Evolutionary conservation across 1,139 yeast species (phyloP).

Genomic region (Meyerozyma sp.): DNA sequence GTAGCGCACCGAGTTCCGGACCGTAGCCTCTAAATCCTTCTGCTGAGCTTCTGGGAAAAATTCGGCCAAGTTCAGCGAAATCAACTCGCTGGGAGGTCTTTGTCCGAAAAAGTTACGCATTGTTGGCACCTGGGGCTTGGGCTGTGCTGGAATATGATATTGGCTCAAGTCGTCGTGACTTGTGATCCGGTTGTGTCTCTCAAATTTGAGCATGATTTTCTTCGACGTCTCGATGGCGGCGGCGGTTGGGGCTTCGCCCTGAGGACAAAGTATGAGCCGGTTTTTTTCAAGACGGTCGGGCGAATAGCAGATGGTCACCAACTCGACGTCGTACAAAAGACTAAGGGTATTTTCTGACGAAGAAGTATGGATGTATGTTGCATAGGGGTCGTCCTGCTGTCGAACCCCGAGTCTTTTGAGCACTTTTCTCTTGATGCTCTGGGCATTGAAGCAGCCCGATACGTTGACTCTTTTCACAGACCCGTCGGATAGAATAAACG

Average conservation of each 20-base stretch:
- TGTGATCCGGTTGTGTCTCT: conserved; percentile 13
- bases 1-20: conserved; percentile 76
- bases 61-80: conserved; percentile 83
- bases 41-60: conserved; percentile 86
- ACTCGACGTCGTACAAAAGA: conserved; percentile 68
- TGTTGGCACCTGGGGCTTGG: conserved; percentile 9
- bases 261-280: conserved; percentile 66
- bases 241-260: conserved; percentile 57
- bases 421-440: conserved; percentile 68
- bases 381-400: conserved; percentile 34
- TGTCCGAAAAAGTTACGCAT: conserved; percentile 71
- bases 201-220: conserved; percentile 31
- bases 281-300: conserved; percentile 67
- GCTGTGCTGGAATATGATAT: conserved; percentile 22
- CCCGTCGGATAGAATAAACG: conserved; percentile 74
- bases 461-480: conserved; percentile 68
- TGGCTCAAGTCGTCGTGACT: conserved; percentile 16
- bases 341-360: conserved; percentile 38
- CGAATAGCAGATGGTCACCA: conserved; percentile 77
- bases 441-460: conserved; percentile 77
- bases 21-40: conserved; percentile 69
- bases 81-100: conserved; percentile 89
- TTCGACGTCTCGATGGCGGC: conserved; percentile 66
- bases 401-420: conserved; percentile 55
- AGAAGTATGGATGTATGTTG: conserved; percentile 31